These are phyloP conservation scores for Suhomyces kunorum DNA, from an alignment of 1,139 yeast species.

Conservation along the genomic window DNA sequence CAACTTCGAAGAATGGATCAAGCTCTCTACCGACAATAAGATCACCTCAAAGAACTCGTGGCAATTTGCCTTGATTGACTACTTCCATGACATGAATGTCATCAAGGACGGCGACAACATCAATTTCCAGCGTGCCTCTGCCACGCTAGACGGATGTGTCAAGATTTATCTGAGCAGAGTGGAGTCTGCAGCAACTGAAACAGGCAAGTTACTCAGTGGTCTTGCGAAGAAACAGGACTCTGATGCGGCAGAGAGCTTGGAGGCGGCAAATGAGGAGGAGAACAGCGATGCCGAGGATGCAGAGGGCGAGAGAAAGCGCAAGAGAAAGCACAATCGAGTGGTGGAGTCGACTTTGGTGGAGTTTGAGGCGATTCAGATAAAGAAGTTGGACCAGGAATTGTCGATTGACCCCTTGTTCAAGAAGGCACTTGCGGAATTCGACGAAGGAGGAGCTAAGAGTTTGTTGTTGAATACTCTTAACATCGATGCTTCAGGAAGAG, in stretches of 20 bases:
- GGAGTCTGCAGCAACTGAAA: constrained; percentile 89
- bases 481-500: constrained; percentile 58
- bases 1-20: constrained; percentile 90
- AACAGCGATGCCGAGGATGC: constrained; percentile 24
- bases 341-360: constrained; percentile 49
- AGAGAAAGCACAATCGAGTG: constrained; percentile 41
- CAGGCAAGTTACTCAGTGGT: constrained; percentile 83
- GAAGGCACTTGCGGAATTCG: constrained; percentile 87
- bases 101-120: constrained; percentile 61
- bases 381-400: constrained; percentile 73
- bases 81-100: constrained; percentile 69
- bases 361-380: constrained; percentile 63
- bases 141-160: constrained; percentile 83
- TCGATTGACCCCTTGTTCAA: constrained; percentile 86
- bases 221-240: constrained; percentile 35
- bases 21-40: constrained; percentile 84
- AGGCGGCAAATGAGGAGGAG: constrained; percentile 29
- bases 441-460: constrained; percentile 94
- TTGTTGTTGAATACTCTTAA: constrained; percentile 69
- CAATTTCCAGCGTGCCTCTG: constrained; percentile 76
- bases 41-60: constrained; percentile 69
- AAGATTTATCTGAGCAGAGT: constrained; percentile 84
- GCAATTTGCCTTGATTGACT: constrained; percentile 88
- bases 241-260: constrained; percentile 17
- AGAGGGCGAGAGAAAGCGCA: constrained; percentile 26